Base-by-base conservation (phyloP, 352 stramenopile genomes). In the Pythium apleroticum region DNA sequence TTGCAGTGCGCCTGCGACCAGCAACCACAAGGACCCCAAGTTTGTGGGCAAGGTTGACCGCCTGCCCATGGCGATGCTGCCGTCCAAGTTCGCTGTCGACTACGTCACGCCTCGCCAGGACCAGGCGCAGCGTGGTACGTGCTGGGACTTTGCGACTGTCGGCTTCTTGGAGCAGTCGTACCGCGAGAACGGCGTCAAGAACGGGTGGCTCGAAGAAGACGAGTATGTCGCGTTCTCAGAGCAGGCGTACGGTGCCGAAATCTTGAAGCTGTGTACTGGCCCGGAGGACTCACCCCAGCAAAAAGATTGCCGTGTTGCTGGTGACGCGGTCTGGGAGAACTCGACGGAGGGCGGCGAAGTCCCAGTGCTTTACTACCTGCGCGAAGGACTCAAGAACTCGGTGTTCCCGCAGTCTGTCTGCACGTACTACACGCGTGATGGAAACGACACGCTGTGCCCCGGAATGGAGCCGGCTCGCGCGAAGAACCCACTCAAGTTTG, bases 131-230 rank as follows among this genome's bases (percentile, higher is more conserved):
- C 85, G 85, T 39, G 85, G 85, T 39, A 93, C 82, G 4, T 93
- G 85, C 68, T 93, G 85, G 85, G 85, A 93, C 67, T 93, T 93
- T 54, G 82, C 85, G 3, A 91, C 85, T 8, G 84, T 93, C 48
- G 77, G 77, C 25, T 86, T 91, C 57, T 64, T 93, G 35, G 85
- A 93, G 67, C 80, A 90, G 60, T 91, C 82, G 57, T 93, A 93
- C 64, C 77, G 85, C 27, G 81, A 81, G 28, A 75, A 90, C 22
- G 85, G 82, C 45, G 65, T 91, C 28, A 62, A 60, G 35, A 81
- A 88, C 27, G 82, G 79, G 30, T 93, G 85, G 85, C 82, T 93
- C 6, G 68, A 77, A 2, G 61, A 65, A 15, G 77, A 93, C 31
- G 82, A 91, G 59, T 93, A 90, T 52, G 82, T 91, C 30, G 78